Evolutionary conservation across 1,284 basidiomycete species (phyloP), one percentile per base, ranked within the genome.

Genomic region (Cystobasidiaceae sp.): DNA sequence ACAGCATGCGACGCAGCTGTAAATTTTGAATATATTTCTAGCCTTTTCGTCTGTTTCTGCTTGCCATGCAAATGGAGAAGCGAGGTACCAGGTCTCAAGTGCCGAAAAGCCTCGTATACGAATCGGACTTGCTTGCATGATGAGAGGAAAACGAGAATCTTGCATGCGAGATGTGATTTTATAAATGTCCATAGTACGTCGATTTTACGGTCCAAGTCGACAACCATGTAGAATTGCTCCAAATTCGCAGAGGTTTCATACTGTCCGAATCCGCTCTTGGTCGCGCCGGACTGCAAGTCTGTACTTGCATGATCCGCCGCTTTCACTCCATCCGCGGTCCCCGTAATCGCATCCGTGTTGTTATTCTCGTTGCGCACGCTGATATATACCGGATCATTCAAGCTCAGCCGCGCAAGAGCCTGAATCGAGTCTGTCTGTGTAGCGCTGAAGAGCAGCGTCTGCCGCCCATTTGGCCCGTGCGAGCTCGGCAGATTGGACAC

Each of bases 91-190:
- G 94, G 94, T 68, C 96, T 92, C 79, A 98, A 84, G 77, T 87
- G 88, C 78, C 92, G 89, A 78, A 98, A 98, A 3, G 88, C 89
- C 79, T 97, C 93, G 75, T 90, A 96, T n/a, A 89, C 88, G 77
- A 97, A 97, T 30, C 93, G 89, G 46, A 96, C 92, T 78, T 98
- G 94, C 77, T 97, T 97, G 77, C 93, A 92, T 67, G 87, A 88
- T 30, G 92, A 96, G 75, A 97, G 82, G 78, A 99, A 98, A 6
- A 97, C 90, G 56, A 98, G 86, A 3, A 85, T 85, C 78, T 99
- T 99, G 75, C 83, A 85, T 76, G 93, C 90, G 9, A 97, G 81
- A 75, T 98, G 96, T 9, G 86, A 89, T 78, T 92, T 93, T 78
- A 98, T 86, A 78, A 99, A 99, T 48, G 87, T 88, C 86, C 89